phyloP scores from a whole-genome alignment of 2,329 filamentous ascomycete genomes.

The Hypoxylon sp. region DNA sequence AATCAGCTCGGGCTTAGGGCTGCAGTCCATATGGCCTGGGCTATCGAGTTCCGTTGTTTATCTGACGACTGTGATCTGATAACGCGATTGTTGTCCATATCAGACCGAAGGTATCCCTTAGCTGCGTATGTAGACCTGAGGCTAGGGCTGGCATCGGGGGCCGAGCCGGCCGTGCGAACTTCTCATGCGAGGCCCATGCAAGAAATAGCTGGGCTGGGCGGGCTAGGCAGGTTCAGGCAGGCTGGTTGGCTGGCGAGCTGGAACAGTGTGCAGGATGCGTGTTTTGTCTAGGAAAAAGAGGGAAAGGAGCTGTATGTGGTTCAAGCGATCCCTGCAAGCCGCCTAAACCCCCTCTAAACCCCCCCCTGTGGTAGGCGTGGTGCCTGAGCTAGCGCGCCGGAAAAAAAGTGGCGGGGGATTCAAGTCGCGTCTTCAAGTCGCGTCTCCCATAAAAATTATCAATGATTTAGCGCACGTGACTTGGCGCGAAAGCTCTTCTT shows the following conservation, averaged over 20 bases:
- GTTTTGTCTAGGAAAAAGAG: not conserved
- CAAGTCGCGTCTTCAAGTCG: constrained; percentile 33
- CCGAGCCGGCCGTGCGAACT: constrained; percentile 27
- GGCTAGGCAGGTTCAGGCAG: too few species aligned
- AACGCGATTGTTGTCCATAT: constrained; percentile 18
- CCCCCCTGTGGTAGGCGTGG: not conserved
- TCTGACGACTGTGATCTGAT: constrained; percentile 35
- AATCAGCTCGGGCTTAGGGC: constrained; percentile 31
- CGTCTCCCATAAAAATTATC: constrained; percentile 10
- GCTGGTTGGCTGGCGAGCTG: too few species aligned
- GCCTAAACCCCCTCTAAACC: not conserved
- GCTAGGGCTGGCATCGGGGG: constrained; percentile 9
- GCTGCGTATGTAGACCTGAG: constrained; percentile 25
- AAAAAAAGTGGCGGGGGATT: constrained; percentile 39
- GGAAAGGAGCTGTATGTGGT: not conserved
- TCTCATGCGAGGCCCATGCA: constrained; percentile 3
- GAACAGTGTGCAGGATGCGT: not conserved
- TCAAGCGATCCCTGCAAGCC: not conserved
- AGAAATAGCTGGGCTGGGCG: not conserved
- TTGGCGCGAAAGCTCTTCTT: constrained; percentile 40
- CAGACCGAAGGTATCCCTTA: constrained; percentile 27
- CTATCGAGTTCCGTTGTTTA: constrained; percentile 28
- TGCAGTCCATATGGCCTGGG: constrained; percentile 21
- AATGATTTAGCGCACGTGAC: constrained; percentile 40
- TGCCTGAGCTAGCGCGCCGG: constrained; percentile 27